A percentile compares a stretch with the other conserved stretches of the same genome.
Evolutionary conservation across 495 filamentous ascomycete genomes (phyloP).

Genomic region (Lasiosphaeria miniovina): DNA sequence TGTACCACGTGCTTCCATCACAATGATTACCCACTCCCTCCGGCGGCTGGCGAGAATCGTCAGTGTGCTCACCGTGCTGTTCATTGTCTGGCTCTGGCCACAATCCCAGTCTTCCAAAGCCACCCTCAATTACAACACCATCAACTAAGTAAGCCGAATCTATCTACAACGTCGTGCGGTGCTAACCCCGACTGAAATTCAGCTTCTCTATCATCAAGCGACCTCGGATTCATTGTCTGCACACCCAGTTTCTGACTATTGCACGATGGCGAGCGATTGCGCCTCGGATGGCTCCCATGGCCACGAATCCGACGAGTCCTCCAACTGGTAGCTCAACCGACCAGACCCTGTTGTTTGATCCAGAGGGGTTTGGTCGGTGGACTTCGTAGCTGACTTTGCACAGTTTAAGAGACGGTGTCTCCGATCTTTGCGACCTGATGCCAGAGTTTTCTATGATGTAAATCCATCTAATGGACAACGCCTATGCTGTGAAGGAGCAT

Average conservation of each 20-base stretch:
- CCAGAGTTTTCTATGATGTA: conserved; percentile 1
- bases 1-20: too few species aligned
- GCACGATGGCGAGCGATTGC: not conserved
- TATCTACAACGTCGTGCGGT: not conserved
- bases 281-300: not conserved
- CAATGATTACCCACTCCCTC: too few species aligned
- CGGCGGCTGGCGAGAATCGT: too few species aligned
- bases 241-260: not conserved
- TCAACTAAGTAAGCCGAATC: not conserved
- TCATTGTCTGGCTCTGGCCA: too few species aligned
- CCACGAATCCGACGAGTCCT: not conserved
- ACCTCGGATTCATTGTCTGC: not conserved
- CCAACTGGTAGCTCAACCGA: not conserved
- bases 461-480: not conserved
- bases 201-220: not conserved
- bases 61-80: too few species aligned
- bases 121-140: too few species aligned
- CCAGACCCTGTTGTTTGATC: not conserved
- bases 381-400: not conserved
- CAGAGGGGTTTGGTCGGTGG: not conserved
- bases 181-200: not conserved
- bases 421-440: not conserved
- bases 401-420: not conserved
- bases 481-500: not conserved
- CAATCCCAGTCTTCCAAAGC: too few species aligned